Evolutionary conservation across 495 filamentous ascomycete species (phyloP), one percentile per base, ranked within the genome.

Genomic region (Talaromyces wortmannii): DNA sequence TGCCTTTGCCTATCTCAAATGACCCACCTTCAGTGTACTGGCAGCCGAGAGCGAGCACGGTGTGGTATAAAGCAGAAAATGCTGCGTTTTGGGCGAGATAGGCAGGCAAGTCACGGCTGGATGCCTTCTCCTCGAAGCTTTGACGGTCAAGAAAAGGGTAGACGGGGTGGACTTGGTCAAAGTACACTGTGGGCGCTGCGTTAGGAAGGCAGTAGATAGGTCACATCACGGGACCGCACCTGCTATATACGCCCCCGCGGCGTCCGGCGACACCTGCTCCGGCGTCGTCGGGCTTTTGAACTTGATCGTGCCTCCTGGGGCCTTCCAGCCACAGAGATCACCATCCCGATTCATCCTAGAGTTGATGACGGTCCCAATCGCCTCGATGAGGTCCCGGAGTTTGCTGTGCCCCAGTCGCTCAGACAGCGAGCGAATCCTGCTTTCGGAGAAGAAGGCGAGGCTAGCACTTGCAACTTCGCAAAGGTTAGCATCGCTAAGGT

Each of bases 381-480:
- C 55, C 11, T 67, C 58, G 7, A 72, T 42, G 7, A 68, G 46
- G 7, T 65, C 62, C 8, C 87, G 57, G 13, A 73, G 61, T 45
- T 57, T 57, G 33, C 55, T 58, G 52, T 70, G 60, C 11, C 67
- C 65, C 6, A 73, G 44, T 18, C 61, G 66, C 13, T 63, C 57
- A 7, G 68, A 66, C 29, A 73, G 48, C 13, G 68, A 69, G 12
- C 52, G 52, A 23, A 70, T 57, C 45, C 63, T 58, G 29, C 60
- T 59, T 42, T 73, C 66, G 2, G 68, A 73, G 54, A 71, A 71
- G 50, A 73, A 71, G 10, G 67, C 64, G 8, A 71, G 54, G 31
- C 63, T 67, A 13, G 65, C 61, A 45, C 64, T 67, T 11, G 56
- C 53, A 45, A 63, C 67, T 70, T 51, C 12, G 51, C 40, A 11